phyloP scores from a whole-genome alignment of 352 stramenopile genomes.

The Pythium oligandrum region DNA sequence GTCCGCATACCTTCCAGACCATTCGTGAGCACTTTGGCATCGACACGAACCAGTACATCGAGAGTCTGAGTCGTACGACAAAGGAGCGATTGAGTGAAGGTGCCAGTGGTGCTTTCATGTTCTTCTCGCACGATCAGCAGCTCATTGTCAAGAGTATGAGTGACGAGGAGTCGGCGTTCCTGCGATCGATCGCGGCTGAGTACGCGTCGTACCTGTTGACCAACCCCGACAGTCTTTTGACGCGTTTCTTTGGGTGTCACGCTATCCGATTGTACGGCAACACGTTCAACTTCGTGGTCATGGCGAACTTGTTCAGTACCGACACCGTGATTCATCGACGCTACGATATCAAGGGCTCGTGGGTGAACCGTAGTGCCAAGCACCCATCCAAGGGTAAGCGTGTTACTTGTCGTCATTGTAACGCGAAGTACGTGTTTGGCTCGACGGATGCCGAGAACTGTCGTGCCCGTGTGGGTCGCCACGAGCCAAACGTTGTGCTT shows the following conservation, averaged over 20 bases:
- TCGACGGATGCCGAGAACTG: slow-evolving; percentile 79
- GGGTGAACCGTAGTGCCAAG: slow-evolving; percentile 85
- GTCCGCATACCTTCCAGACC: slow-evolving; percentile 80
- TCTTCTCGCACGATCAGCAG: slow-evolving; percentile 86
- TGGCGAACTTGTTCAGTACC: slow-evolving; percentile 84
- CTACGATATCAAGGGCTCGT: slow-evolving; percentile 88
- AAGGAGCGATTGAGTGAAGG: slow-evolving; percentile 86
- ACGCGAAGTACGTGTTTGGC: slow-evolving; percentile 84
- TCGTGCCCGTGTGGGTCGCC: slow-evolving; percentile 63
- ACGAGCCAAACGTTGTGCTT: slow-evolving; percentile 83
- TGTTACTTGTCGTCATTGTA: slow-evolving; percentile 84
- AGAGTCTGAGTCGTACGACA: slow-evolving; percentile 76
- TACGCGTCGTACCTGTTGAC: slow-evolving; percentile 80
- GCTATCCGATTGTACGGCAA: slow-evolving; percentile 84
- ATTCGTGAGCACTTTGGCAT: slow-evolving; percentile 84
- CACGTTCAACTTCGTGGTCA: slow-evolving; percentile 89
- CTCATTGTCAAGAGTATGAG: slow-evolving; percentile 90
- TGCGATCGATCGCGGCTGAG: slow-evolving; percentile 73
- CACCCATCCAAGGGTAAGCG: slow-evolving; percentile 82
- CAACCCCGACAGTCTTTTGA: slow-evolving; percentile 78
- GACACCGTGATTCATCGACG: slow-evolving; percentile 80
- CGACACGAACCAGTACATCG: slow-evolving; percentile 78
- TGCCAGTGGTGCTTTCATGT: slow-evolving; percentile 86
- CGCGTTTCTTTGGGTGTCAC: slow-evolving; percentile 82
- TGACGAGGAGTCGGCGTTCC: slow-evolving; percentile 76